These are phyloP conservation scores for Fraxinus albicans DNA, from an alignment of 305 asterid species.

Conservation along the genomic window DNA sequence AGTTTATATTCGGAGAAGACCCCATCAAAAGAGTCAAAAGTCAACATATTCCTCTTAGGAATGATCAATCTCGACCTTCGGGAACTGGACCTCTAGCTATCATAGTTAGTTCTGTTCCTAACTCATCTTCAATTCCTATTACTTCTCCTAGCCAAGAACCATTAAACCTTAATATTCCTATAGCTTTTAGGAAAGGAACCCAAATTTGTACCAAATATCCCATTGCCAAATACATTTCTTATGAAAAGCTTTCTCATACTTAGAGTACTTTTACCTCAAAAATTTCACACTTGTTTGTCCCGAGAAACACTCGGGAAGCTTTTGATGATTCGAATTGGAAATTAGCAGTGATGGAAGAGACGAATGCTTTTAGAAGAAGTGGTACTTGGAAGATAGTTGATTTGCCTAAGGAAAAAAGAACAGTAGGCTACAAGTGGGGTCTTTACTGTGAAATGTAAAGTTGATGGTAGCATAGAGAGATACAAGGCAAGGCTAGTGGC, in stretches of 20 bases:
- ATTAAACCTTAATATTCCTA: background rate
- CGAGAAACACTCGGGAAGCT: background rate
- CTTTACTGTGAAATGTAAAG: background rate
- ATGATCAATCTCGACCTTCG: background rate
- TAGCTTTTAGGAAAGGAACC: background rate
- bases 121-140: background rate
- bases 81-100: background rate
- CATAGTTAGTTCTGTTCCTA: background rate
- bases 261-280: background rate
- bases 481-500: background rate
- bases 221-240: background rate
- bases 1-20: background rate
- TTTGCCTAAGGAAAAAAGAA: background rate
- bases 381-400: background rate
- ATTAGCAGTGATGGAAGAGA: background rate
- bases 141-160: background rate
- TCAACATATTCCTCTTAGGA: background rate
- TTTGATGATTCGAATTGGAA: background rate
- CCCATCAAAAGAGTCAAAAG: background rate
- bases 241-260: background rate
- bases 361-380: background rate
- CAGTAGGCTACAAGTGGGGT: background rate
- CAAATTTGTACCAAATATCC: background rate
- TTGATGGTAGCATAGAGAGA: background rate
- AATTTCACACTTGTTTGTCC: background rate